A percentile compares a stretch with the other conserved stretches of the same genome.
phyloP scores from a whole-genome alignment of 2,329 filamentous ascomycete species.

The Colletotrichum sp. region DNA sequence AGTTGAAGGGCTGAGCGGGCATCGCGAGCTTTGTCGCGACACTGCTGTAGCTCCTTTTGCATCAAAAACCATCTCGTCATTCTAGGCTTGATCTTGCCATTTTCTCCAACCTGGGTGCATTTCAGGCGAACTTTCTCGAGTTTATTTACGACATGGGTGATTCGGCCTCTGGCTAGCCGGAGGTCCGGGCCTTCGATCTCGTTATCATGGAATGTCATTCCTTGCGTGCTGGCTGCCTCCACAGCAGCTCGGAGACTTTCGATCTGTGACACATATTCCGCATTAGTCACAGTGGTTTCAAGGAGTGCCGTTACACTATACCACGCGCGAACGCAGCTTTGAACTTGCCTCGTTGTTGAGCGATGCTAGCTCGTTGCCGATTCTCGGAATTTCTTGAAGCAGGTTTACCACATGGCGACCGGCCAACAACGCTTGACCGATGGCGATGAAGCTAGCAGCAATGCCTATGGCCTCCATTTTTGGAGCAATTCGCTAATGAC shows the following conservation, averaged over 20 bases:
- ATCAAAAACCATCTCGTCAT: not conserved
- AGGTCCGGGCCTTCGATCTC: not conserved
- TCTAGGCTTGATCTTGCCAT: not conserved
- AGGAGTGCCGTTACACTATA: not conserved
- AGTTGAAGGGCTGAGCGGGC: not conserved
- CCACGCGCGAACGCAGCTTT: rapidly evolving
- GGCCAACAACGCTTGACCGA: not conserved
- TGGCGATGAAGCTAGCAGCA: slow-evolving; percentile 16
- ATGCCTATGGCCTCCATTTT: slow-evolving; percentile 7
- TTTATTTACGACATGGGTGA: not conserved
- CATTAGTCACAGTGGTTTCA: not conserved
- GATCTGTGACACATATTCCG: not conserved
- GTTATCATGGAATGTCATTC: not conserved
- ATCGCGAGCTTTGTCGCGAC: not conserved
- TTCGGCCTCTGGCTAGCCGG: not conserved
- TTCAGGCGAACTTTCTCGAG: not conserved
- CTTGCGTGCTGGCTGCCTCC: not conserved
- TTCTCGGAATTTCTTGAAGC: not conserved
- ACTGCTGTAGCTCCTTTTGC: not conserved
- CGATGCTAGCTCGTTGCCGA: not conserved
- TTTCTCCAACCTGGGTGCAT: not conserved
- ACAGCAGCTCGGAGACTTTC: not conserved
- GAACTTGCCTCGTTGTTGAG: not conserved
- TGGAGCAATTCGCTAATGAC: rapidly evolving
- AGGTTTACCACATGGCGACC: not conserved